Conservation (phyloP, 768 basidiomycete genomes). For the Stropharia rugosoannulata region DNA sequence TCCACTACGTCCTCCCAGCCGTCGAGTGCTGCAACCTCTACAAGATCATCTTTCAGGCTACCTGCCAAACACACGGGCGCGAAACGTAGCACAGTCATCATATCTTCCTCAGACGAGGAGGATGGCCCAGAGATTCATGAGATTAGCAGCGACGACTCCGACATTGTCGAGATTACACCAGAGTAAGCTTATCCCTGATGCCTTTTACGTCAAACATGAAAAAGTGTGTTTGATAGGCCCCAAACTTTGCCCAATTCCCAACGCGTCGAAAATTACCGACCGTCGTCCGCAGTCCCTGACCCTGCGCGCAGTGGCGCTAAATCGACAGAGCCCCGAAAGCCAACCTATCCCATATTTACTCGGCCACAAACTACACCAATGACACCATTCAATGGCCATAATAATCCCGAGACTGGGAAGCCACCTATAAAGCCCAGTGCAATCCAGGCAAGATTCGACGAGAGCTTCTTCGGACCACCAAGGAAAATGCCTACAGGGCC, state of each 20-base stretch:
- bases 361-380: neutral
- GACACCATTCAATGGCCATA: slow-evolving; percentile 2
- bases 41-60: slow-evolving; percentile 1
- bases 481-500: slow-evolving; percentile 8
- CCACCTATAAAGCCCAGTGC: slow-evolving; percentile 1
- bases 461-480: slow-evolving; percentile 13
- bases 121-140: slow-evolving; percentile 19
- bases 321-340: neutral
- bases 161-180: slow-evolving; percentile 10
- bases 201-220: neutral
- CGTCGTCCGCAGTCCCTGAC: neutral
- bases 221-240: neutral
- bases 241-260: slow-evolving; percentile 5
- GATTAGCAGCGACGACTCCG: slow-evolving; percentile 15
- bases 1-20: slow-evolving; percentile 30
- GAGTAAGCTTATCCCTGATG: slow-evolving; percentile 7
- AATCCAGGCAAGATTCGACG: slow-evolving; percentile 7
- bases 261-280: slow-evolving; percentile 3
- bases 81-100: slow-evolving; percentile 25
- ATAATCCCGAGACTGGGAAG: neutral
- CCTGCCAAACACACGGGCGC: slow-evolving; percentile 1
- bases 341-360: neutral
- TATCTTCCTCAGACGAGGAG: slow-evolving; percentile 39
- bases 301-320: neutral
- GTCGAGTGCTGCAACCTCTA: slow-evolving; percentile 17